Evolutionary conservation across 2,329 filamentous ascomycete species (phyloP).

Genomic region (Aurifilum marmelostoma): DNA sequence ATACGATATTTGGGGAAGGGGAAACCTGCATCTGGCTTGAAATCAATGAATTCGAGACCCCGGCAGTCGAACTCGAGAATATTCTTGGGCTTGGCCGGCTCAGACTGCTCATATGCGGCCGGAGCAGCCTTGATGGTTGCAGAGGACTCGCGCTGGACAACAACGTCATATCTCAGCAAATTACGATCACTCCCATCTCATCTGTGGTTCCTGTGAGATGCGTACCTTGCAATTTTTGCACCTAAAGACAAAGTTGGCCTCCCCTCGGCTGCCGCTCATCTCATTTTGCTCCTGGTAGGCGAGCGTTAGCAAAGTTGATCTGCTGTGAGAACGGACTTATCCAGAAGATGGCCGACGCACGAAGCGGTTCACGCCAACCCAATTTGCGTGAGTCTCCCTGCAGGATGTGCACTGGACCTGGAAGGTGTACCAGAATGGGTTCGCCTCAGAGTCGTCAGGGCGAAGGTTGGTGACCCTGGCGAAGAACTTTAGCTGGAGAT

Average conservation of each 20-base stretch:
- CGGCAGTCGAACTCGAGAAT: constrained; percentile 93
- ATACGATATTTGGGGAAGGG: neutral
- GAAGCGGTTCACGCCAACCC: constrained; percentile 84
- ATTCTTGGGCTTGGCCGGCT: constrained; percentile 75
- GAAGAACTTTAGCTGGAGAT: constrained; percentile 9
- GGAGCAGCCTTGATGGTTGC: constrained; percentile 81
- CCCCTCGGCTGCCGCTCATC: constrained; percentile 88
- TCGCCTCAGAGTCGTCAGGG: constrained; percentile 78
- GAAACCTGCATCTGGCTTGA: constrained; percentile 76
- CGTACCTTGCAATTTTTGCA: constrained; percentile 96
- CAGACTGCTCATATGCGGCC: constrained; percentile 68
- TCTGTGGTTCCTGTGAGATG: constrained; percentile 22
- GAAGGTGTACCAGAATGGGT: constrained; percentile 96
- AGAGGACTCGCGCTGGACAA: constrained; percentile 73
- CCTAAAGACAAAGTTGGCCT: constrained; percentile 99
- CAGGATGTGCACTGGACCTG: constrained; percentile 98
- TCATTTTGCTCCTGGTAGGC: constrained; percentile 77
- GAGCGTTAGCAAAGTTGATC: constrained; percentile 6
- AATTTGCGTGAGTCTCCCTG: constrained; percentile 85
- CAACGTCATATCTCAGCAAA: constrained; percentile 6
- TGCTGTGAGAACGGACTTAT: no score
- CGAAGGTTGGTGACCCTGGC: constrained; percentile 84
- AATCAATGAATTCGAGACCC: constrained; percentile 88
- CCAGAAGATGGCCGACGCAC: constrained; percentile 58
- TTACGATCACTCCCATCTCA: neutral